A percentile compares a stretch with the other conserved stretches of the same genome.
Conservation (phyloP, 2,329 filamentous ascomycete species). For the Cladosporium sp. region DNA sequence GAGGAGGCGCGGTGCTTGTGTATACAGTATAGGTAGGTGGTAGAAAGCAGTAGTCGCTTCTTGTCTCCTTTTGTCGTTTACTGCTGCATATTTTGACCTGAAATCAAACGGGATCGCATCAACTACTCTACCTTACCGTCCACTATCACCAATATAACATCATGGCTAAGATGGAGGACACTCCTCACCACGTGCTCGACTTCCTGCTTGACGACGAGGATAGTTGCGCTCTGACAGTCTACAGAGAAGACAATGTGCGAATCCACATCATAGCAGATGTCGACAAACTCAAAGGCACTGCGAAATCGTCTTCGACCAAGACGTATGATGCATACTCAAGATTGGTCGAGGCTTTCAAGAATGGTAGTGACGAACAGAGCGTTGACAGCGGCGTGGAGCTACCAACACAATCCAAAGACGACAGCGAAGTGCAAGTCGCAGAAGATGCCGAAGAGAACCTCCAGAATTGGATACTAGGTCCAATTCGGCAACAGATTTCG, state of each 20-base stretch:
- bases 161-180: background rate
- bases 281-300: slow-evolving; percentile 28
- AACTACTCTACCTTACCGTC: background rate
- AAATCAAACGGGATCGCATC: background rate
- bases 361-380: slow-evolving; percentile 25
- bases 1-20: background rate
- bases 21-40: background rate
- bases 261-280: slow-evolving; percentile 39
- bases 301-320: slow-evolving; percentile 27
- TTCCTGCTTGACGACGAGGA: slow-evolving; percentile 39
- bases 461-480: slow-evolving; percentile 37
- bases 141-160: background rate
- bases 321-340: slow-evolving; percentile 29
- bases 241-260: slow-evolving; percentile 30
- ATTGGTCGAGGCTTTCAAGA: slow-evolving; percentile 27
- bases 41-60: background rate
- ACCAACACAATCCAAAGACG: background rate
- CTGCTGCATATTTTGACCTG: background rate
- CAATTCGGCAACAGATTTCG: slow-evolving; percentile 25
- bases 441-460: slow-evolving; percentile 32
- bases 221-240: slow-evolving; percentile 37
- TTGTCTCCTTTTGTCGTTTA: background rate
- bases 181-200: slow-evolving; percentile 33
- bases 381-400: slow-evolving; percentile 33
- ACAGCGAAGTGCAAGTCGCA: background rate